Base-by-base conservation (phyloP, 306 rosid genomes). In the Fragaria nilgerrensis region DNA sequence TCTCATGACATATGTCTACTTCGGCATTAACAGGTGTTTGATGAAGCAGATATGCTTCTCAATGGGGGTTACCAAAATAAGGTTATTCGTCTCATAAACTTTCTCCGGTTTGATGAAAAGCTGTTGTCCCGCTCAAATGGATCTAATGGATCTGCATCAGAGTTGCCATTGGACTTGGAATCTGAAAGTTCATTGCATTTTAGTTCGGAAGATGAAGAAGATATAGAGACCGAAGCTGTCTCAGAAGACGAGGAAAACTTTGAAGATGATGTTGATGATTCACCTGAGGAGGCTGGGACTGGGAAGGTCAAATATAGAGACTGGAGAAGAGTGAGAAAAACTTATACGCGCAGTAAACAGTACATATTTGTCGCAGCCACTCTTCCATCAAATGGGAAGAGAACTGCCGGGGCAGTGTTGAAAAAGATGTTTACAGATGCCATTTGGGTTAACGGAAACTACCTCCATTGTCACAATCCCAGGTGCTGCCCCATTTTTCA, bases 11-110 rank as follows among this genome's bases (percentile, higher is more conserved):
- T 77, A 11, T 82, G 61, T 50, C 58, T 19, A 43, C 55, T 72
- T 53, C 67, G 72, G 23, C 34, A 34, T 20, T 67, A 29, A n/a
- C 79, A 95, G 98, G 98, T 95, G 61, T 95, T 95, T 82, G 98
- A 95, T 89, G 98, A 95, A 85, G 98, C 97, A 36, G 98, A 92
- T 74, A 92, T 95, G 98, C 98, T 95, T 86, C 93, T 95, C 74
- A 86, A 89, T 77, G 98, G 98, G 64, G 85, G 98, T 62, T 95
- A 92, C 81, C 95, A 90, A 83, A 95, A 95, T 87, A 90, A 92
- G 88, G 93, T 92, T 72, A 90, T 92, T 77, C 96, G 97, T 77
- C 86, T 95, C 39, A 87, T 95, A 83, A 81, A 95, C 86, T 68
- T 95, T 88, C 91, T 95, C 73, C 91, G 96, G 37, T 90, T 82